phyloP scores from a whole-genome alignment of 2,329 filamentous ascomycete species.

The Madurella fahalii region DNA sequence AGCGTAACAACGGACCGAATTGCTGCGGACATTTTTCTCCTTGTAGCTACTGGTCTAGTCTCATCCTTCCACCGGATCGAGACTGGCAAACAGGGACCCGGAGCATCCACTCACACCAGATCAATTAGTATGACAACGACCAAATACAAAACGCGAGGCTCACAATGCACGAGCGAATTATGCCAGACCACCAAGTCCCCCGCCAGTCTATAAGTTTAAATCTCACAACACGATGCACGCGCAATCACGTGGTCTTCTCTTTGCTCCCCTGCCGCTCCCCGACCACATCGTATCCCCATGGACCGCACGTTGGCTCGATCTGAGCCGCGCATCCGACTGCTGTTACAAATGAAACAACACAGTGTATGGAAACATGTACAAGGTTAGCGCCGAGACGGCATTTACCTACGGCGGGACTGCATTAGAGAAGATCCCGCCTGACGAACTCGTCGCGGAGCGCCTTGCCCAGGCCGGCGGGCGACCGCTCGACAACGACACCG shows the following conservation, averaged over 20 bases:
- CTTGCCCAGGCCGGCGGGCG: conserved; percentile 87
- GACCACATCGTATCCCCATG: background rate
- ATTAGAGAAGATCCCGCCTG: conserved; percentile 88
- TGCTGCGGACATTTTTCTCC: too few relatives aligned
- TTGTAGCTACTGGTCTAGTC: too few relatives aligned
- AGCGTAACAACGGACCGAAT: too few relatives aligned
- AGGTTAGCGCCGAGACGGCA: background rate
- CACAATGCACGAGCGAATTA: conserved; percentile 18
- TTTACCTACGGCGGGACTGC: conserved; percentile 1
- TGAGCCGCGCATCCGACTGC: background rate
- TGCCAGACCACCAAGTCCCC: conserved; percentile 23
- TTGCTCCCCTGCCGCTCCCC: background rate
- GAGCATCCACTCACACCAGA: background rate
- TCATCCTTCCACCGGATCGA: background rate
- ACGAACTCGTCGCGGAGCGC: conserved; percentile 93
- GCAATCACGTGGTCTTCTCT: background rate
- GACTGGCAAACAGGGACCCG: background rate
- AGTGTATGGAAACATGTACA: conserved; percentile 14
- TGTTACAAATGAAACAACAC: conserved; percentile 12
- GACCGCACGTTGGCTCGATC: background rate
- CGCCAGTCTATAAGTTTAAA: conserved; percentile 27
- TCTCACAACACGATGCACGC: background rate
- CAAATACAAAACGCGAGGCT: conserved; percentile 14
- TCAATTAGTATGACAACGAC: conserved; percentile 1
- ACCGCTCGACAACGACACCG: conserved; percentile 94